Evolutionary conservation across 2,329 filamentous ascomycete species (phyloP), one percentile per base, ranked within the genome.

Genomic region (Monosporascus sp.): DNA sequence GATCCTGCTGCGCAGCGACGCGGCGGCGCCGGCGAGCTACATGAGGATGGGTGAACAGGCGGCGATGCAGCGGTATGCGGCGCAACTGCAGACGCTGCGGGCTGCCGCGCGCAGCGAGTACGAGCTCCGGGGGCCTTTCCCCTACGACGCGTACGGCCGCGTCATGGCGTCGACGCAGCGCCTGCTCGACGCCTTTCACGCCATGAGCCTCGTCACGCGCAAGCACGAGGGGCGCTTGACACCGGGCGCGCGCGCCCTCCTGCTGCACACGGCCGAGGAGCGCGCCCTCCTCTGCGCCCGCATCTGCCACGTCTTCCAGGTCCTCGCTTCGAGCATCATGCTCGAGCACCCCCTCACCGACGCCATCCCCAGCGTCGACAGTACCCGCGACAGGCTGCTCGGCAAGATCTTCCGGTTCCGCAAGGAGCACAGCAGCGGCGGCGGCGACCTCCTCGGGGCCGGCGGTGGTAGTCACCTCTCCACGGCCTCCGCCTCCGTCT

Each of bases 301-400:
- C 50, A 95, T 97, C 63, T 95, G 91, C 67, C 94, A 97, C 78
- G 80, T 99, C 17, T 84, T 84, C 58, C 78, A 85, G 65, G 94
- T 97, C 6, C 82, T 99, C 58, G 94, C 94, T 1, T 94, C 89
- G 43, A 96, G 89, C 15, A 85, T 97, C 74, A 96, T 96, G 78
- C 80, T 97, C 8, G 92, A 96, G 71, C 97, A 96, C 63, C 92
- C 94, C 0, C 78, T 99, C 54, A 93, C 88, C 37, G 91, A 97
- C 65, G 89, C 89, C 14, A 78, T 97, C 43, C 94, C 94, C 0
- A 91, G 86, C 56, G 88, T 95, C 35, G 84, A 88, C 49, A 84
- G 88, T 66, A 85, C 87, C 41, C 82, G 94, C 58, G 92, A 99
- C 67, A 79, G 89, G 54, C 75, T 97, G 46, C 77, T 99, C 22